Conservation (phyloP, 257 asterid species). For the Nicotiana sylvestris region DNA sequence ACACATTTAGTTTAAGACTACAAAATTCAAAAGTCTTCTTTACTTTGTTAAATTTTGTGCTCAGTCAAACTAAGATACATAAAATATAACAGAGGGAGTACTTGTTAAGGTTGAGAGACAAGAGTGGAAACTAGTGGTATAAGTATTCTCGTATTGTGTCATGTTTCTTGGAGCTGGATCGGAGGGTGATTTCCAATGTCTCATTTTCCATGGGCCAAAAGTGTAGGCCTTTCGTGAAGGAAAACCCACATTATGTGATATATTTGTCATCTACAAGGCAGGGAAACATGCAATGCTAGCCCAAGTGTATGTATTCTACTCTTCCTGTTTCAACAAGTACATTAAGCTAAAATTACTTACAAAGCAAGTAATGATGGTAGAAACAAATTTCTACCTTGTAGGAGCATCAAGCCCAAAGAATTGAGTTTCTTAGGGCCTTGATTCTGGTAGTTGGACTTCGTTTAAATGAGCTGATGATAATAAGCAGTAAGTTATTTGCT, state of each 20-base stretch:
- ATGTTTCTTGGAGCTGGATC: not conserved
- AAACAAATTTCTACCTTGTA: not conserved
- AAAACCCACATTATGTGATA: not conserved
- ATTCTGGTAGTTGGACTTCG: not conserved
- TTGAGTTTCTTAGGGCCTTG: not conserved
- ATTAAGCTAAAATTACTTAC: not conserved
- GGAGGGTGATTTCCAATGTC: not conserved
- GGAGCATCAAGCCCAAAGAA: not conserved
- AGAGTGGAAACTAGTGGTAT: not conserved
- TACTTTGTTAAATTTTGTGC: too few relatives aligned
- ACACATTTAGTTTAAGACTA: too few relatives aligned
- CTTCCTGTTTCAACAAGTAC: not conserved
- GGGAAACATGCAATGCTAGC: not conserved
- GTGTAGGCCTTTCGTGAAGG: not conserved
- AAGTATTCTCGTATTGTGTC: not conserved
- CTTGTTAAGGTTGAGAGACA: not conserved
- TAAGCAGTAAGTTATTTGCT: not conserved
- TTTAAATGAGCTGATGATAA: not conserved
- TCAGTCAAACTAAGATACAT: not conserved
- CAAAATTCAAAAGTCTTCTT: too few relatives aligned
- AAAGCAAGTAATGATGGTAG: not conserved
- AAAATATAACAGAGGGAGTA: not conserved
- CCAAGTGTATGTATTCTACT: not conserved
- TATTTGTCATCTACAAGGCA: not conserved
- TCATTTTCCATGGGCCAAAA: not conserved